A percentile compares a stretch with the other conserved stretches of the same genome.
These are phyloP conservation scores for Saksenaea oblongispora DNA, from an alignment of 371 early-diverging fungal genomes.

Conservation along the genomic window DNA sequence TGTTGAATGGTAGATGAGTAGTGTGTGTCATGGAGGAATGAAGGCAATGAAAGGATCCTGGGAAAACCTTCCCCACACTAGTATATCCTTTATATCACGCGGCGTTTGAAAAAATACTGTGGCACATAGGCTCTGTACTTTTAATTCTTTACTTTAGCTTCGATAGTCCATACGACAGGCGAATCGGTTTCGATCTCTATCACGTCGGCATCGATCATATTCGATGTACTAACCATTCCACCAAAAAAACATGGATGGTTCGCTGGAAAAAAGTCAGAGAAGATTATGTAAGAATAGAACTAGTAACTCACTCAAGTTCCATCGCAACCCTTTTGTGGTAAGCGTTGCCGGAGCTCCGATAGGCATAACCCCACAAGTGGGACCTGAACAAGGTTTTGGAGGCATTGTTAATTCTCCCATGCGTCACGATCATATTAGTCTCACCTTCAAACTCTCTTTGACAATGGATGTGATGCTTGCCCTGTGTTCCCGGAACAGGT, in stretches of 20 bases:
- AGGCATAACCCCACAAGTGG: constrained; percentile 89
- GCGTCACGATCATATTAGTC: not conserved
- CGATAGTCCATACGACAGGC: constrained; percentile 82
- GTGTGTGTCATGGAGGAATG: not conserved
- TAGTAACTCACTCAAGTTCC: constrained; percentile 75
- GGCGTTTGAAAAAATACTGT: not conserved
- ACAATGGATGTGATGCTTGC: constrained; percentile 68
- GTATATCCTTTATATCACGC: not conserved
- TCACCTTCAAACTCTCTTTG: constrained; percentile 65
- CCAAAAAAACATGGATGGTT: constrained; percentile 65
- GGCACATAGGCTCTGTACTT: not conserved
- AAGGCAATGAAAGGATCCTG: not conserved
- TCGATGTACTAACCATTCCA: constrained; percentile 78
- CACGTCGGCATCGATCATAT: constrained; percentile 57
- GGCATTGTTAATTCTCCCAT: not conserved
- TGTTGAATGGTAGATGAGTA: not conserved
- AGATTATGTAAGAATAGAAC: not conserved
- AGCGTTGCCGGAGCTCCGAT: constrained; percentile 65
- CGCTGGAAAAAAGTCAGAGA: constrained; percentile 21
- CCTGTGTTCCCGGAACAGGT: constrained; percentile 35
- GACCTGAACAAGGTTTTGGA: constrained; percentile 43
- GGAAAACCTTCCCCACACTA: not conserved
- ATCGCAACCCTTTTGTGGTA: constrained; percentile 78
- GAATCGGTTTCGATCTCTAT: constrained; percentile 65
- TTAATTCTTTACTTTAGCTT: constrained; percentile 29